phyloP scores from a whole-genome alignment of 768 basidiomycete species.

The Terana coerulea region DNA sequence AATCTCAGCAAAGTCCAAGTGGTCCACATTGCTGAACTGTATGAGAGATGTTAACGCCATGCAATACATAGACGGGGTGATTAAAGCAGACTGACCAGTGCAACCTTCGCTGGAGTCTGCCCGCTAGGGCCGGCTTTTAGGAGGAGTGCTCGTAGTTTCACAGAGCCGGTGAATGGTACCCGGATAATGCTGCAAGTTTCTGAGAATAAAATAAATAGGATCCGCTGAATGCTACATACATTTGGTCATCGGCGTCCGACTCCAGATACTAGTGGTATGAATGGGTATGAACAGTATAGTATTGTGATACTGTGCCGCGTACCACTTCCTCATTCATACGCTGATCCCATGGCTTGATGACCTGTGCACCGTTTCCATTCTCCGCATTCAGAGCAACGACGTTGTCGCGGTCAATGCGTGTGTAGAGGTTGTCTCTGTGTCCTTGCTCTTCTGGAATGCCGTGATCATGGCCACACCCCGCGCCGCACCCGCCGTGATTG shows the following conservation, averaged over 20 bases:
- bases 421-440: slow-evolving; percentile 68
- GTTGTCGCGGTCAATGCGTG: slow-evolving; percentile 74
- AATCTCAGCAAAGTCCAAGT: slow-evolving; percentile 78
- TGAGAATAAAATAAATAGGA: not conserved
- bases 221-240: slow-evolving; percentile 42
- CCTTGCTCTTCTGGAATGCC: slow-evolving; percentile 39
- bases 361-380: slow-evolving; percentile 43
- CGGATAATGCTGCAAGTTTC: slow-evolving; percentile 61
- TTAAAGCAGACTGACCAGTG: slow-evolving; percentile 48
- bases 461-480: slow-evolving; percentile 48
- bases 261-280: slow-evolving; percentile 62
- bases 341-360: slow-evolving; percentile 88
- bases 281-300: slow-evolving; percentile 2
- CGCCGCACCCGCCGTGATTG: slow-evolving; percentile 47
- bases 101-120: slow-evolving; percentile 70
- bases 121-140: slow-evolving; percentile 81
- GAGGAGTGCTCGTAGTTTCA: slow-evolving; percentile 78
- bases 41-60: not conserved
- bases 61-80: not conserved
- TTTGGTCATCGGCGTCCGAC: slow-evolving; percentile 88
- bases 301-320: slow-evolving; percentile 18
- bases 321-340: slow-evolving; percentile 71
- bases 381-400: slow-evolving; percentile 75
- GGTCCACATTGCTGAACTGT: slow-evolving; percentile 75
- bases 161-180: slow-evolving; percentile 83